Base-by-base conservation (phyloP, 2,329 filamentous ascomycete species). In the Exophiala aquamarina region DNA sequence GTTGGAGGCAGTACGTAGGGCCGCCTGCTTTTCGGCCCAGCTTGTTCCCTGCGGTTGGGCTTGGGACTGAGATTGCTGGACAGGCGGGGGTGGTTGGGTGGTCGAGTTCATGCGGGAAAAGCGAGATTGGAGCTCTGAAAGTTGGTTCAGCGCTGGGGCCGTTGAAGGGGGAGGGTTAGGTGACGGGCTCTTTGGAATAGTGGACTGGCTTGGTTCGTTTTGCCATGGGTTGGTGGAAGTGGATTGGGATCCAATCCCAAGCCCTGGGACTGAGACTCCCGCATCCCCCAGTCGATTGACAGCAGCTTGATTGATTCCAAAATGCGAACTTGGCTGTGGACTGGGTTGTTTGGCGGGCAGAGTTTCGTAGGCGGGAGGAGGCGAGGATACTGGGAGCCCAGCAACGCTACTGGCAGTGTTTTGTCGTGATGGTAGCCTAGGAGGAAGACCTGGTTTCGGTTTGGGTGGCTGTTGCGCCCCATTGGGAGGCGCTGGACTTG, bases 191-290 rank as follows among this genome's bases (percentile, higher is more conserved):
- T 64, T 49, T 57, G 63, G 20, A 55, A 56, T 28, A 61, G 61
- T 33, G 62, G 59, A 34, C 59, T 63, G 40, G 64, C 64, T 49
- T 63, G 59, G 47, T 56, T 68, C 37, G 28, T 48, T 62, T 23
- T 48, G 49, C 44, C 52, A 52, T 13, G 59, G 50, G 39, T 57
- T 56, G 15, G 48, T 47, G 23, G 23, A 6, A 11, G 41, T 14
- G 4, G 33, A 29, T 42, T 57, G 55, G 3, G 36, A 35, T 3
- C 82, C 83, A 51, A 95, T 94, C 4, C 86, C 86, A 3, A 95
- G 72, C 0, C 79, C 86, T 1, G 89, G 85, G 0, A 95, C 88
- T 0, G 84, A 87, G 4, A 95, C 75, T 1, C 90, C 90, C 1
- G 87, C 84, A 29, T 82, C 78, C 9, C 83, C 81, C 7, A 96